phyloP scores from a whole-genome alignment of 2,329 filamentous ascomycete genomes.

The Curvularia eragrostidis region DNA sequence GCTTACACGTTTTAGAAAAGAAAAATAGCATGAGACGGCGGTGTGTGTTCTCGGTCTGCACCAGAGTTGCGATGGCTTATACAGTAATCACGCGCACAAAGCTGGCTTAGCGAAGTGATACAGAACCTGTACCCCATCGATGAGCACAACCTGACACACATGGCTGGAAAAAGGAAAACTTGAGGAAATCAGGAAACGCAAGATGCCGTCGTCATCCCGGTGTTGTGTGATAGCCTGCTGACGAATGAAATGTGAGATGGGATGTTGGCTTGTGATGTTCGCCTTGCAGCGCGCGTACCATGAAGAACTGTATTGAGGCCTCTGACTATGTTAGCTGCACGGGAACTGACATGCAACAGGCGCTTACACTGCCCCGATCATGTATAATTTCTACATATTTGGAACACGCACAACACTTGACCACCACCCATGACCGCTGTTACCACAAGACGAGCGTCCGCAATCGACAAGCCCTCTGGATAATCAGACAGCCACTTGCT shows the following conservation, averaged over 20 bases:
- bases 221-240: neutral
- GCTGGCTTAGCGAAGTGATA: constrained; percentile 2
- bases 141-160: constrained; percentile 6
- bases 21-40: neutral
- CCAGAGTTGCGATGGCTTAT: neutral
- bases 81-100: constrained; percentile 6
- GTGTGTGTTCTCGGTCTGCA: neutral
- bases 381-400: neutral
- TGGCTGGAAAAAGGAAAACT: neutral
- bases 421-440: neutral
- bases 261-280: neutral
- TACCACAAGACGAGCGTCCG: neutral
- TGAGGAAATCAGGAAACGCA: neutral
- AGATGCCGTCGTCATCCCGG: neutral
- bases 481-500: neutral
- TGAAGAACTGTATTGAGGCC: neutral
- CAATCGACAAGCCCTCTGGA: neutral
- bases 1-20: neutral
- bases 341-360: neutral
- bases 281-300: neutral
- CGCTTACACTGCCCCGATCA: neutral
- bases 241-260: neutral
- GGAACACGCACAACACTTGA: neutral
- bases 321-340: constrained; percentile 1
- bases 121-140: constrained; percentile 1